Conservation (phyloP, 768 basidiomycete genomes). For the Pisolithus microcarpus region DNA sequence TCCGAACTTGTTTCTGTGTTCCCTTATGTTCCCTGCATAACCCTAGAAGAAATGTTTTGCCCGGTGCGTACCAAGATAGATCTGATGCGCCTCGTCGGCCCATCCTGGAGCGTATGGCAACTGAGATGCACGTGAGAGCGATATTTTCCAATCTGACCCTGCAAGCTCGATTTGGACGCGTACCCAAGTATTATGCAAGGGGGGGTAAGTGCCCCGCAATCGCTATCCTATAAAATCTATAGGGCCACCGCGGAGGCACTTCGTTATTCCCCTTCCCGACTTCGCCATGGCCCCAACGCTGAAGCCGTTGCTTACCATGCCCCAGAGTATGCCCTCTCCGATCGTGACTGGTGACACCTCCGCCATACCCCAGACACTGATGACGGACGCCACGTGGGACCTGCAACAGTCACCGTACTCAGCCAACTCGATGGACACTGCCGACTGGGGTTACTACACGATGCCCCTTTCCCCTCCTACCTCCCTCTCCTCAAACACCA, state of each 20-base stretch:
- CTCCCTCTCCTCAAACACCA: constrained; percentile 37
- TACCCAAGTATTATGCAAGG: not conserved
- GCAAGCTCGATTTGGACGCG: constrained; percentile 25
- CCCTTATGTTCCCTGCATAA: not conserved
- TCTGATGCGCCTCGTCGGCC: constrained; percentile 16
- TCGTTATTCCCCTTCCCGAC: constrained; percentile 13
- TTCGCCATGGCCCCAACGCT: constrained; percentile 5
- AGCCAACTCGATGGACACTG: constrained; percentile 27
- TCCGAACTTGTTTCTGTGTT: not conserved
- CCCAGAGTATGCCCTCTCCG: constrained; percentile 36
- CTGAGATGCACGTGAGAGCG: constrained; percentile 26
- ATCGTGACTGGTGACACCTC: constrained; percentile 53
- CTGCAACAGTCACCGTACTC: constrained; percentile 32
- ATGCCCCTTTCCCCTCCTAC: constrained; percentile 43
- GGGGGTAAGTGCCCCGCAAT: not conserved
- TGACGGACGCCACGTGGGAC: constrained; percentile 43
- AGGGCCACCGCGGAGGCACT: constrained; percentile 9
- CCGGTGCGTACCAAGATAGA: constrained; percentile 16
- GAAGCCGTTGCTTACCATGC: constrained; percentile 10
- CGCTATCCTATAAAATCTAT: constrained; percentile 4
- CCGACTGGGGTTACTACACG: constrained; percentile 44
- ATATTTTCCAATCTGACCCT: constrained; percentile 27
- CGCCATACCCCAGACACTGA: constrained; percentile 46
- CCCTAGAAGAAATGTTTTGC: constrained; percentile 7
- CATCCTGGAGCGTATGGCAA: constrained; percentile 20